These are phyloP conservation scores for Naegleria gruberi DNA, from an alignment of 208 protist species.

Conservation along the genomic window DNA sequence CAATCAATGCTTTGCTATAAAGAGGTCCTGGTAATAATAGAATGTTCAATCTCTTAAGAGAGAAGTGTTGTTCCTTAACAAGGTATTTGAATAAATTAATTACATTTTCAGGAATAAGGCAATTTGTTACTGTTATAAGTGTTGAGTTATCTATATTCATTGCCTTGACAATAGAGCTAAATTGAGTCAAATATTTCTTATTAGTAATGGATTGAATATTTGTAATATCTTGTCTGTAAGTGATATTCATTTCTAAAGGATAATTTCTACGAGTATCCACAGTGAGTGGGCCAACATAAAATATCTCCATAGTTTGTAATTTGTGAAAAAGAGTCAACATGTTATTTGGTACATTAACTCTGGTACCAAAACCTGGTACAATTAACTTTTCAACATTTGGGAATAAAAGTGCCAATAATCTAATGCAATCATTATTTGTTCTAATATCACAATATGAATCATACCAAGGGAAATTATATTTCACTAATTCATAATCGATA, in stretches of 20 bases:
- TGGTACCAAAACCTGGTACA: neutral
- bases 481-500: neutral
- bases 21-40: neutral
- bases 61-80: neutral
- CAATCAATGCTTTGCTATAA: neutral
- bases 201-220: neutral
- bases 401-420: neutral
- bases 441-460: neutral
- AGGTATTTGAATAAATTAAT: neutral
- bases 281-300: neutral
- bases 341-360: neutral
- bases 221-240: neutral
- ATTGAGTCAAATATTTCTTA: neutral
- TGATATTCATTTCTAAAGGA: too few species aligned
- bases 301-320: neutral
- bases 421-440: neutral
- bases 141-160: neutral
- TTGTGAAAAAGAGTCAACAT: neutral
- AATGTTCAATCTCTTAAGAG: neutral
- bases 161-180: neutral
- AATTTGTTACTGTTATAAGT: neutral
- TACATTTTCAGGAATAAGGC: neutral
- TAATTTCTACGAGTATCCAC: neutral
- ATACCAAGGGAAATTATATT: neutral
- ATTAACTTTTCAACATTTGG: neutral